phyloP scores from a whole-genome alignment of 345 rosid genomes.

The Camelina neglecta region DNA sequence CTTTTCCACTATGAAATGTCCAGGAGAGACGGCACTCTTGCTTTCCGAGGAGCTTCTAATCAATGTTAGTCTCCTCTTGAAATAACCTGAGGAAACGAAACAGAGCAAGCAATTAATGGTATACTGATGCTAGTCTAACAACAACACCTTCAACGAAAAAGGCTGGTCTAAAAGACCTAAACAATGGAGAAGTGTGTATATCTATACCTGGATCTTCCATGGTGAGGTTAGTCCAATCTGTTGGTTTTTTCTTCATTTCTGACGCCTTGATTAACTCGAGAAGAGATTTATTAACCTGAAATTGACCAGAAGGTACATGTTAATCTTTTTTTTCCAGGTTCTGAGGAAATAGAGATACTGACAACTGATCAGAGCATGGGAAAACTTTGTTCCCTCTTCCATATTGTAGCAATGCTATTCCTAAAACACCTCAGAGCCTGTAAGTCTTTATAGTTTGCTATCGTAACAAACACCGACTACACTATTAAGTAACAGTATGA shows the following conservation, averaged over 20 bases:
- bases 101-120: constrained; percentile 21
- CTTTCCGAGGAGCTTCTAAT: constrained; percentile 46
- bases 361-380: neutral
- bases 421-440: constrained; percentile 15
- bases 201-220: constrained; percentile 52
- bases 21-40: constrained; percentile 36
- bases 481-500: constrained; percentile 7
- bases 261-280: constrained; percentile 68
- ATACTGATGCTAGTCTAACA: constrained; percentile 13
- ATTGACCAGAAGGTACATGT: constrained; percentile 23
- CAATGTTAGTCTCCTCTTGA: constrained; percentile 43
- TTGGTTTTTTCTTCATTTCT: constrained; percentile 56
- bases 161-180: neutral
- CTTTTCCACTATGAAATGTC: constrained; percentile 45
- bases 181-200: too few species aligned
- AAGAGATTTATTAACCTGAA: constrained; percentile 94
- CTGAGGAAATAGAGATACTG: neutral
- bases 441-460: constrained; percentile 11
- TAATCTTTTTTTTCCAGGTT: constrained; percentile 26
- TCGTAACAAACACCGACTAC: neutral
- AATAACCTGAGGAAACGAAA: constrained; percentile 51
- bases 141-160: neutral
- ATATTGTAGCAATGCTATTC: constrained; percentile 22
- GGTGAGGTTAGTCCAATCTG: constrained; percentile 76
- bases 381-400: neutral